A percentile compares a stretch with the other conserved stretches of the same genome.
Conservation (phyloP, 176 grass and related monocot species). For the Tillandsia leiboldiana region DNA sequence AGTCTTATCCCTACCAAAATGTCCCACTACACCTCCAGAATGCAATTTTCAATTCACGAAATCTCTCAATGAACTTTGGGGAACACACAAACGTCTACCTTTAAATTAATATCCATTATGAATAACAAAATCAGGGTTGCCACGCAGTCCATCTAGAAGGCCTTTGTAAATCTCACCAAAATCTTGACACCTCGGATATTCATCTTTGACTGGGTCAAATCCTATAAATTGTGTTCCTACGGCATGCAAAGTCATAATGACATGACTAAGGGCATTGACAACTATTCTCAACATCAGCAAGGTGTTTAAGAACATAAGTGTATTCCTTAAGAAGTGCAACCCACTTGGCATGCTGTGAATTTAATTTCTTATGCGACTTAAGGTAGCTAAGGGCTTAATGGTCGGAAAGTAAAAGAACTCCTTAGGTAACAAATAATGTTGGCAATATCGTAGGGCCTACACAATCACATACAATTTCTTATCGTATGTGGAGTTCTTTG, state of each 20-base stretch:
- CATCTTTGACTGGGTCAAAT: not conserved
- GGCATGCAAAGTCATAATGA: no score
- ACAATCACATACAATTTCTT: not conserved
- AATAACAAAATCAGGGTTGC: not conserved
- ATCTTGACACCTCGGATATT: not conserved
- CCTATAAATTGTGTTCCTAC: no score
- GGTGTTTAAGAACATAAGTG: not conserved
- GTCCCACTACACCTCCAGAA: not conserved
- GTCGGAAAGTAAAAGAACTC: not conserved
- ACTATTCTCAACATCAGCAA: no score
- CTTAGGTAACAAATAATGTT: not conserved
- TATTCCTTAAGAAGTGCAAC: not conserved
- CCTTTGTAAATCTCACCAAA: not conserved
- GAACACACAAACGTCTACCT: not conserved
- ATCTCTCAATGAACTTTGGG: not conserved
- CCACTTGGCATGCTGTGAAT: not conserved
- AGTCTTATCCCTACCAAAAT: not conserved
- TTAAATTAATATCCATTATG: not conserved
- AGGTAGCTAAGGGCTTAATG: not conserved
- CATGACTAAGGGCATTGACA: no score
- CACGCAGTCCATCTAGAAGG: not conserved
- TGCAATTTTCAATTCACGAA: not conserved
- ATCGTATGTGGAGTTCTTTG: not conserved
- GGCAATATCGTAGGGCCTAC: not conserved
- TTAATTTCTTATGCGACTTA: not conserved